phyloP scores from a whole-genome alignment of 78 protist genomes.

The Dictyostelium brefeldianum region DNA sequence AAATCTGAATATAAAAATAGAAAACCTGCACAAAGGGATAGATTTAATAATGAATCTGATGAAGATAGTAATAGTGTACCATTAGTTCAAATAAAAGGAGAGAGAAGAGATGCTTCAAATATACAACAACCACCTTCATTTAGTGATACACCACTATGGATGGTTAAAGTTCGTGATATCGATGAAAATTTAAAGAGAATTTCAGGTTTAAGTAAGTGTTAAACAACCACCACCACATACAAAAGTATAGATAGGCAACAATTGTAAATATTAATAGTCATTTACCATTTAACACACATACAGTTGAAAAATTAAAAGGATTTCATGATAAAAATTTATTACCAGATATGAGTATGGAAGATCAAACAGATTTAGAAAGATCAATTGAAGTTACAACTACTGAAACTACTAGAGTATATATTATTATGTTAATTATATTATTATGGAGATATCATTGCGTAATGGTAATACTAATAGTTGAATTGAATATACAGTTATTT shows the following conservation, averaged over 20 bases:
- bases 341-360: constrained; percentile 19
- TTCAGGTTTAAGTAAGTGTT: constrained; percentile 8
- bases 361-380: constrained; percentile 27
- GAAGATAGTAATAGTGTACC: neutral
- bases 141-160: constrained; percentile 47
- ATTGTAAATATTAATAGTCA: too few relatives aligned
- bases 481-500: neutral
- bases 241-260: too few relatives aligned
- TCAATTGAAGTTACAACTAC: constrained; percentile 25
- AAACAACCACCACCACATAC: too few relatives aligned
- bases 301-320: constrained; percentile 45
- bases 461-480: neutral
- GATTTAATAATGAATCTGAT: neutral
- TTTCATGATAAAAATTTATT: constrained; percentile 13
- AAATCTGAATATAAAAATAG: constrained; percentile 20
- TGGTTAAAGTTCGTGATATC: constrained; percentile 11
- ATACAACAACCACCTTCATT: neutral
- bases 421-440: neutral
- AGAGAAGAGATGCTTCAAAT: neutral
- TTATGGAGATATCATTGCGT: too few relatives aligned
- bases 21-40: neutral
- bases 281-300: too few relatives aligned
- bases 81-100: neutral
- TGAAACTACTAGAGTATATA: constrained; percentile 44
- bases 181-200: constrained; percentile 24